A percentile compares a stretch with the other conserved stretches of the same genome.
phyloP scores from a whole-genome alignment of 768 basidiomycete species.

The Suillus weaverae region DNA sequence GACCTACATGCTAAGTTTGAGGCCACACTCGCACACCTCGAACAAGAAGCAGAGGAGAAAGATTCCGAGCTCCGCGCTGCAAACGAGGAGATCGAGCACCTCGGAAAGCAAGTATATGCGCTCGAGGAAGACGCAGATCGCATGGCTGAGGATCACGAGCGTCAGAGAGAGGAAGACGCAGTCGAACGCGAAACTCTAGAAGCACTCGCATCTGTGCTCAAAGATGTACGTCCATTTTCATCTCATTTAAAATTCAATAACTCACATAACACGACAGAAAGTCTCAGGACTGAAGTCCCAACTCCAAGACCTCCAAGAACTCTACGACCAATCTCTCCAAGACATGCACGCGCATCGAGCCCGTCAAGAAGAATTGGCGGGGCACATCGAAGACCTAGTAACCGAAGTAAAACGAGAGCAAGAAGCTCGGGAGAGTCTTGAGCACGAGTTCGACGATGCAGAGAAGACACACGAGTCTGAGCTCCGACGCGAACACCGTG shows the following conservation, averaged over 20 bases:
- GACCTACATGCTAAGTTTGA: slow-evolving; percentile 77
- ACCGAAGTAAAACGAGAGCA: slow-evolving; percentile 60
- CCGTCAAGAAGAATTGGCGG: slow-evolving; percentile 76
- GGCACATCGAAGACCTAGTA: slow-evolving; percentile 72
- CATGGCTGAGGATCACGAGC: slow-evolving; percentile 68
- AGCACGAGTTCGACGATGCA: slow-evolving; percentile 54
- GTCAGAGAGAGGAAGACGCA: slow-evolving; percentile 67
- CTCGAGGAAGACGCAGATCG: slow-evolving; percentile 87
- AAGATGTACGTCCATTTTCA: slow-evolving; percentile 57
- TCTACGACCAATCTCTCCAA: slow-evolving; percentile 61
- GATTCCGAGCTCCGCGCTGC: slow-evolving; percentile 74
- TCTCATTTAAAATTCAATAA: not conserved
- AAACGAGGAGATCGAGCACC: slow-evolving; percentile 75
- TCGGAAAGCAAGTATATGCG: slow-evolving; percentile 78
- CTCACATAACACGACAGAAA: slow-evolving; percentile 51
- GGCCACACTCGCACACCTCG: slow-evolving; percentile 70
- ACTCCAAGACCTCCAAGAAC: slow-evolving; percentile 61
- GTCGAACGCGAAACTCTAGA: slow-evolving; percentile 71
- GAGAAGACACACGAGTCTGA: slow-evolving; percentile 65
- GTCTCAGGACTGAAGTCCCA: slow-evolving; percentile 60
- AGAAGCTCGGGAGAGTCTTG: slow-evolving; percentile 51
- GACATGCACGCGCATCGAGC: slow-evolving; percentile 69
- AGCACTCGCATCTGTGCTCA: slow-evolving; percentile 67
- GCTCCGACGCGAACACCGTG: slow-evolving; percentile 57
- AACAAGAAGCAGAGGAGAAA: slow-evolving; percentile 76